Evolutionary conservation across 2,329 filamentous ascomycete genomes (phyloP).

Genomic region (Camptophora hylomeconis): DNA sequence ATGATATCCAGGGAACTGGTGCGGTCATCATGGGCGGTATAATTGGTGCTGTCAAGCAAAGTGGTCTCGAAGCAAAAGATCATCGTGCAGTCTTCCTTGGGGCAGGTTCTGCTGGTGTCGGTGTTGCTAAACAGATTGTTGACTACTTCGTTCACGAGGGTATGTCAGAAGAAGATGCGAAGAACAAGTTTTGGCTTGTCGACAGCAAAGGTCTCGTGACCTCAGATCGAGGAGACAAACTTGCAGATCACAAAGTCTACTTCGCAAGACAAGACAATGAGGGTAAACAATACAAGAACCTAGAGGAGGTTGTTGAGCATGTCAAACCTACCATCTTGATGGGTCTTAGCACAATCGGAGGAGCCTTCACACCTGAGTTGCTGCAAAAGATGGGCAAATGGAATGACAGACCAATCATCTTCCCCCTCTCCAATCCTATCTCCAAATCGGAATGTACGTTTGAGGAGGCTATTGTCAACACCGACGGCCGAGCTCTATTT

Average conservation of each 20-base stretch:
- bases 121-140: slow-evolving; percentile 94
- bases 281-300: slow-evolving; percentile 55
- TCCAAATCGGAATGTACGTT: slow-evolving; percentile 97
- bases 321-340: slow-evolving; percentile 91
- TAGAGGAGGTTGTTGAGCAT: slow-evolving; percentile 86
- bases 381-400: slow-evolving; percentile 49
- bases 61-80: slow-evolving; percentile 71
- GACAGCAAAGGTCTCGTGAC: slow-evolving; percentile 96
- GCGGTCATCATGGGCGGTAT: slow-evolving; percentile 82
- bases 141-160: slow-evolving; percentile 93
- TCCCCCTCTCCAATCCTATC: slow-evolving; percentile 91
- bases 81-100: slow-evolving; percentile 94
- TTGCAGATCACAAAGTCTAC: slow-evolving; percentile 75
- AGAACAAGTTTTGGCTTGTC: slow-evolving; percentile 90
- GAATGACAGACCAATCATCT: slow-evolving; percentile 76
- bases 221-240: slow-evolving; percentile 78
- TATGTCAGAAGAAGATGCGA: slow-evolving; percentile 73
- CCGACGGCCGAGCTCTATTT: slow-evolving; percentile 82
- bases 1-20: slow-evolving; percentile 95
- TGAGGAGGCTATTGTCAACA: slow-evolving; percentile 82
- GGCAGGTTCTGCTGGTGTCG: slow-evolving; percentile 87
- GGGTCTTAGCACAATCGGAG: slow-evolving; percentile 86
- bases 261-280: slow-evolving; percentile 54
- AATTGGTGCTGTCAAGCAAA: slow-evolving; percentile 66
- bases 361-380: slow-evolving; percentile 82